phyloP scores from a whole-genome alignment of 768 basidiomycete species.

The Russula foetens region DNA sequence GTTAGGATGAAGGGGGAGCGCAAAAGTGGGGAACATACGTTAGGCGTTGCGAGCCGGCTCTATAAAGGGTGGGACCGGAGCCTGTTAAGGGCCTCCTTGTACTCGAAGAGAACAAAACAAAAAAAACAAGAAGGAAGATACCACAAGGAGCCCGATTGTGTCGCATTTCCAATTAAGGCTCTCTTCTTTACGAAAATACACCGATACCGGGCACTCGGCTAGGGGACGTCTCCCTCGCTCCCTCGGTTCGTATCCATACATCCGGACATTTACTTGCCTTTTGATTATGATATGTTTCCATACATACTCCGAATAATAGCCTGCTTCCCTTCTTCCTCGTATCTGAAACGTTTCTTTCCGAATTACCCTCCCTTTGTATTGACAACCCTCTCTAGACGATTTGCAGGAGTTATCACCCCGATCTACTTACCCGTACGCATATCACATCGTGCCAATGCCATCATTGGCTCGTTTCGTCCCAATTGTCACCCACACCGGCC shows the following conservation, averaged over 20 bases:
- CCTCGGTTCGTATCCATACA: too few species aligned
- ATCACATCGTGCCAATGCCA: not conserved
- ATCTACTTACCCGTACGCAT: too few species aligned
- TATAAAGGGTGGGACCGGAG: not conserved
- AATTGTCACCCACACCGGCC: not conserved
- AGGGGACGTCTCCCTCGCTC: too few species aligned
- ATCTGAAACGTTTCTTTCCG: too few species aligned
- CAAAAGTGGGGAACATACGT: not conserved
- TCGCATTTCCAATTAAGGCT: not conserved
- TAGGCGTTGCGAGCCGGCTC: not conserved
- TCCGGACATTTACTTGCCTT: too few species aligned
- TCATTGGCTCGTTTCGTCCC: not conserved
- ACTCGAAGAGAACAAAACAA: not conserved
- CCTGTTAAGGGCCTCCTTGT: slow-evolving; percentile 15
- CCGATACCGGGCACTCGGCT: not conserved
- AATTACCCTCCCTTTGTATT: too few species aligned
- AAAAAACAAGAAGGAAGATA: not conserved
- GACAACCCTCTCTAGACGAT: too few species aligned
- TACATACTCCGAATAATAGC: too few species aligned
- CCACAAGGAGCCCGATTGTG: not conserved
- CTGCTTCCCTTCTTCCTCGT: too few species aligned
- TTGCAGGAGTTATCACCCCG: too few species aligned
- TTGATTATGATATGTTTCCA: too few species aligned
- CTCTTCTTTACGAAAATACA: not conserved
- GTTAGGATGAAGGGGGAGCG: not conserved